Conservation (phyloP, 805 yeast species). For the Pichia insulana region DNA sequence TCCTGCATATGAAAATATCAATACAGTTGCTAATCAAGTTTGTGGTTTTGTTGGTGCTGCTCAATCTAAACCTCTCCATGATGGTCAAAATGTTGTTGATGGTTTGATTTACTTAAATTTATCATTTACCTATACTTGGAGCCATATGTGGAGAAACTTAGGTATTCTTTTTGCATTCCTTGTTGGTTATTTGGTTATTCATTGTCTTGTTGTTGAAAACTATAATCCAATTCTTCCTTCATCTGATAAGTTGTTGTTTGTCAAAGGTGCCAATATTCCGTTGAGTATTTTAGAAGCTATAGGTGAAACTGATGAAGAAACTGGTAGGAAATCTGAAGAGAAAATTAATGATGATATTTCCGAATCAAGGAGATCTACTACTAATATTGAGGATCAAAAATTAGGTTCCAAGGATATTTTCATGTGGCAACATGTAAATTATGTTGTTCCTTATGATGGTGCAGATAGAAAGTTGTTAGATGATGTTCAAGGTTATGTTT, state of each 20-base stretch:
- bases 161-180: slow-evolving; percentile 42
- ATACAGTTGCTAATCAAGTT: slow-evolving; percentile 30
- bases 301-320: slow-evolving; percentile 12
- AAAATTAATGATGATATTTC: background rate
- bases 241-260: slow-evolving; percentile 27
- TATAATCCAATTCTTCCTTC: slow-evolving; percentile 23
- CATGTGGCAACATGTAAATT: background rate
- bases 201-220: slow-evolving; percentile 23
- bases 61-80: slow-evolving; percentile 14
- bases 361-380: background rate
- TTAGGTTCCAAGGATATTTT: background rate
- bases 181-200: slow-evolving; percentile 30
- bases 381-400: background rate
- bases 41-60: slow-evolving; percentile 47
- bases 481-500: background rate
- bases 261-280: slow-evolving; percentile 21
- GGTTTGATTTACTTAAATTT: slow-evolving; percentile 41
- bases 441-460: background rate
- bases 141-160: slow-evolving; percentile 72
- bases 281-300: slow-evolving; percentile 22
- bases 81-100: slow-evolving; percentile 30
- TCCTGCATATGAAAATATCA: slow-evolving; percentile 35
- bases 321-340: background rate
- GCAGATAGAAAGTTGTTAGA: background rate
- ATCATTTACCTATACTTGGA: slow-evolving; percentile 42